phyloP scores from a whole-genome alignment of 163 green algal genomes.

The Scenedesmus sp. region DNA sequence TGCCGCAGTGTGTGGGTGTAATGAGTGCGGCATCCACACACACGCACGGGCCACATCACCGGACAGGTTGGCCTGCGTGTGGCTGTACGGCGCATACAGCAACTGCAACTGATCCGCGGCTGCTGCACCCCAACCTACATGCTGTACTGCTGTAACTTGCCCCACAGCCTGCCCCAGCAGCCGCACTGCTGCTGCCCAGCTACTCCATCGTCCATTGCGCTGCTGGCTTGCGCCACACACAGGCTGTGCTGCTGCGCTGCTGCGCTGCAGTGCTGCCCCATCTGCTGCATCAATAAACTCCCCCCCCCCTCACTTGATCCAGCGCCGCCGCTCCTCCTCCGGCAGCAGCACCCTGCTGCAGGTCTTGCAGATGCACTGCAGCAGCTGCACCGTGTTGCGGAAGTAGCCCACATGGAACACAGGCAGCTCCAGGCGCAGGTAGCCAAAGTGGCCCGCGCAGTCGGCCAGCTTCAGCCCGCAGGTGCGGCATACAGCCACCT shows the following conservation, averaged over 20 bases:
- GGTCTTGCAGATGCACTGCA: slow-evolving; percentile 99
- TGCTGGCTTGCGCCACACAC: background rate
- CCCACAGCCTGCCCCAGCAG: background rate
- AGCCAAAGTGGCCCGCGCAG: slow-evolving; percentile 98
- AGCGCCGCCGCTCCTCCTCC: slow-evolving; percentile 80
- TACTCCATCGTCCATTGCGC: background rate
- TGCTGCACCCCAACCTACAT: background rate
- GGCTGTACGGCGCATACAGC: too few relatives aligned
- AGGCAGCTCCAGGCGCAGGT: slow-evolving; percentile 96
- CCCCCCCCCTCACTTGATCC: slow-evolving; percentile 65
- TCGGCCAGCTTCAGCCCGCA: slow-evolving; percentile 93
- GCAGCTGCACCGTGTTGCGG: slow-evolving; percentile 85
- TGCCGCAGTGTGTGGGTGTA: background rate
- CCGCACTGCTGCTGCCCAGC: background rate
- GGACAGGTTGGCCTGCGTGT: too few relatives aligned
- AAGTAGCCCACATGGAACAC: slow-evolving; percentile 97
- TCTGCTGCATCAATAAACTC: background rate
- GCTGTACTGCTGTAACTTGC: background rate
- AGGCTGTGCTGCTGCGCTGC: background rate
- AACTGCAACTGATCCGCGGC: background rate
- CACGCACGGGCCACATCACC: background rate
- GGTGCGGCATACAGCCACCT: slow-evolving; percentile 91
- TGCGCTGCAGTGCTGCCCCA: background rate
- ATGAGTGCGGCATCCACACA: background rate
- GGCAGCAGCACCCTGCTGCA: slow-evolving; percentile 93